Evolutionary conservation across 306 rosid genomes (phyloP).

Genomic region (Spatholobus suberectus): DNA sequence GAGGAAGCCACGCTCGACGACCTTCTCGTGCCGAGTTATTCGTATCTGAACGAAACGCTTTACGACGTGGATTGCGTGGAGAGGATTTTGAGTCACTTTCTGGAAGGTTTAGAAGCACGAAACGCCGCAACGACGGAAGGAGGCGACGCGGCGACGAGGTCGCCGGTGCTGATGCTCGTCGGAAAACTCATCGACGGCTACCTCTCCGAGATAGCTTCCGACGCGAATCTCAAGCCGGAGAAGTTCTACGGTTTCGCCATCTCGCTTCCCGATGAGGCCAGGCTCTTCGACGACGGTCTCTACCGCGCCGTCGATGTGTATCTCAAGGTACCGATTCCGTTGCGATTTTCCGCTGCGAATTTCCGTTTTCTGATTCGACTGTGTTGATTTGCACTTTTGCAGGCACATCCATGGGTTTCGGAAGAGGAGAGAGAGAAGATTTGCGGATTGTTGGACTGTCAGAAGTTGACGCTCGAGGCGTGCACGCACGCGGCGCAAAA

Average conservation of each 20-base stretch:
- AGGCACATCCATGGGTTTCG: conserved; percentile 87
- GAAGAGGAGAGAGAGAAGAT: conserved; percentile 83
- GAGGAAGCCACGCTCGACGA: conserved; percentile 92
- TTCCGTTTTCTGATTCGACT: not conserved
- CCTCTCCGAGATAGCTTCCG: conserved; percentile 93
- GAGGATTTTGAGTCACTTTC: conserved; percentile 66
- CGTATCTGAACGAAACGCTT: conserved; percentile 86
- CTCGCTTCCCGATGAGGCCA: conserved; percentile 83
- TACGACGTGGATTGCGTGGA: conserved; percentile 90
- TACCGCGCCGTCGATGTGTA: conserved; percentile 92
- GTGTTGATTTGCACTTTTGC: not conserved
- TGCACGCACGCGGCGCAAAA: conserved; percentile 99
- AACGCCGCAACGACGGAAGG: conserved; percentile 34
- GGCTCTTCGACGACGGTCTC: conserved; percentile 94
- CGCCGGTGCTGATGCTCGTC: conserved; percentile 75
- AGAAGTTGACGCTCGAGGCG: conserved; percentile 89
- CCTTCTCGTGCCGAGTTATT: conserved; percentile 90
- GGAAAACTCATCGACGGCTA: conserved; percentile 89
- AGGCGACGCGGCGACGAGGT: conserved; percentile 37
- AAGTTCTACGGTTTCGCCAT: conserved; percentile 70
- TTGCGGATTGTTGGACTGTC: conserved; percentile 77
- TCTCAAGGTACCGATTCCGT: conserved; percentile 68
- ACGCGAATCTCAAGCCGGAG: conserved; percentile 75
- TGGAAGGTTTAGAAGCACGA: conserved; percentile 55
- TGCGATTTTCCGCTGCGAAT: not conserved